Base-by-base conservation (phyloP, 2,329 filamentous ascomycete genomes). In the Conoideocrella luteorostrata region DNA sequence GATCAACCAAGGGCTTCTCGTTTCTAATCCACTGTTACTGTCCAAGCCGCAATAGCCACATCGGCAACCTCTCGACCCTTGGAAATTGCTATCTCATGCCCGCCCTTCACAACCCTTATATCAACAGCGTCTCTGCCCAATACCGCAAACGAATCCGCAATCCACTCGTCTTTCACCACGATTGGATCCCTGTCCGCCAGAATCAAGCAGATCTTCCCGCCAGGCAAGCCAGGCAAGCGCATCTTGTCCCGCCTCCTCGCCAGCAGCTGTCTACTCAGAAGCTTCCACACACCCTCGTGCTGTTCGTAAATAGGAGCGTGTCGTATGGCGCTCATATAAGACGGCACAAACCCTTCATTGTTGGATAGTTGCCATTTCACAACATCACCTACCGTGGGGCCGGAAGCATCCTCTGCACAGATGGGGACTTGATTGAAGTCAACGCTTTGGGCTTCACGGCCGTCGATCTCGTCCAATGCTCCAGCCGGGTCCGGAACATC, bases 301-400 rank as follows among this genome's bases (percentile, higher is more conserved):
- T 84, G 75, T 11, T 74, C 72, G 48, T 82, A 78, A 18, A 90
- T 79, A 0, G 86, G 87, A 2, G 81, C 82, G 54, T 84, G 65
- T 17, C 80, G 73, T 52, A 91, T 82, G 23, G 77, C 80, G 45
- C 79, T 85, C 54, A 88, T 74, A 55, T 89, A 89, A 0, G 85
- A 77, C 3, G 70, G 68, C 5, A 88, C 68, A 55, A 88, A 90
- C 0, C 84, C 87, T 1, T 60, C 56, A 57, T 91, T 84, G 22
- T 75, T 57, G 28, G 71, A 66, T 17, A 88, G 65, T 62, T 91
- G 86, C 83, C 86, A 89, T 36, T 68, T 63, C 39, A 88, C 79
- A 0, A 84, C 76, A 4, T 72, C 70, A 0, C 79, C 75, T 4
- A 86, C 74, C 20, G 35, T 48, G 7, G 82, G 68, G 13, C 65